Evolutionary conservation across 164 flowering plant genomes (phyloP).

Genomic region (Macadamia integrifolia): DNA sequence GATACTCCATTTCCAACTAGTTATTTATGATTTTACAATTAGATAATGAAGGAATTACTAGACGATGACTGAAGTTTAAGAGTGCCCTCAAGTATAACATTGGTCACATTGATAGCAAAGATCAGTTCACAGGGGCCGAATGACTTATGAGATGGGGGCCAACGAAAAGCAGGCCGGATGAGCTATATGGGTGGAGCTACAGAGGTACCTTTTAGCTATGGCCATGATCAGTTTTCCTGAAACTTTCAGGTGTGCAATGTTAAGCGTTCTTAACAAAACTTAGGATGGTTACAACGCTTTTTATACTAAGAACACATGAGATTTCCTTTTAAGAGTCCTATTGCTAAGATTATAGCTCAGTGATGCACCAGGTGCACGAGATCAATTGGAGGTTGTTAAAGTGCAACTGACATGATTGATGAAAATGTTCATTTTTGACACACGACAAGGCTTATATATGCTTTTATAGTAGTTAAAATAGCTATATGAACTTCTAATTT

Average conservation of each 20-base stretch:
- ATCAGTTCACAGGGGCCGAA: constrained; percentile 74
- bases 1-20: background rate
- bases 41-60: constrained; percentile 80
- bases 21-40: constrained; percentile 37
- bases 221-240: constrained; percentile 60
- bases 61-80: constrained; percentile 91
- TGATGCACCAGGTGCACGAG: constrained; percentile 67
- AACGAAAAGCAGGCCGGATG: constrained; percentile 52
- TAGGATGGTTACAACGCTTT: constrained; percentile 98
- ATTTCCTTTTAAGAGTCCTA: constrained; percentile 45
- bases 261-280: constrained; percentile 91
- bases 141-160: constrained; percentile 77
- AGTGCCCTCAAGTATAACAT: constrained; percentile 53
- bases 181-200: constrained; percentile 95
- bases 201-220: constrained; percentile 88
- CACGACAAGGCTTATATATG: constrained; percentile 89
- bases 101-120: constrained; percentile 70
- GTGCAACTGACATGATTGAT: constrained; percentile 92
- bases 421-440: constrained; percentile 96
- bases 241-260: constrained; percentile 60
- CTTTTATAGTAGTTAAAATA: constrained; percentile 61
- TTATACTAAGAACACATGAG: constrained; percentile 98
- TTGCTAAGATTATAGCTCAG: constrained; percentile 48
- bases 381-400: constrained; percentile 64
- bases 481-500: constrained; percentile 68